A percentile compares a stretch with the other conserved stretches of the same genome.
Conservation (phyloP, 768 basidiomycete species). For the Amanita fuliginea region DNA sequence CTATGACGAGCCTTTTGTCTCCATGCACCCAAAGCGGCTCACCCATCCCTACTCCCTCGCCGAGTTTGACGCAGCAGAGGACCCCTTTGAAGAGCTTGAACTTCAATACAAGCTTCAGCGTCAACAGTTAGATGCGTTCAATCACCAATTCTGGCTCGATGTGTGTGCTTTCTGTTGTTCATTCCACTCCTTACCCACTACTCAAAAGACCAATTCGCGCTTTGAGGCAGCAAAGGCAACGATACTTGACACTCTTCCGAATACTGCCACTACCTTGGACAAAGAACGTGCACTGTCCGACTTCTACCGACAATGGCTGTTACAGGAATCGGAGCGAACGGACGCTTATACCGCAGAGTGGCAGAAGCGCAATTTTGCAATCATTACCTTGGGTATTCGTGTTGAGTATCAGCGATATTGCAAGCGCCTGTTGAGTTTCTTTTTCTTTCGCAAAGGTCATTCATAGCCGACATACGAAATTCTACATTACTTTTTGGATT, state of each 20-base stretch:
- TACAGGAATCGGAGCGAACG: conserved; percentile 50
- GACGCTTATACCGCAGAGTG: conserved; percentile 56
- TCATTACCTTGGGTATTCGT: conserved; percentile 48
- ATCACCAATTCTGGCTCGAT: conserved; percentile 74
- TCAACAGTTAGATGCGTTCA: conserved; percentile 63
- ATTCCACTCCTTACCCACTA: neutral
- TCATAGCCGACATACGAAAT: conserved; percentile 7
- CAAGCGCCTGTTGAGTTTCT: conserved; percentile 17
- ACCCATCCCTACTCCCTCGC: conserved; percentile 69
- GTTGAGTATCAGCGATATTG: conserved; percentile 38
- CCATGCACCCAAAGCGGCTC: conserved; percentile 21
- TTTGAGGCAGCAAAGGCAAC: conserved; percentile 62
- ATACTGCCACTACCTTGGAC: conserved; percentile 34
- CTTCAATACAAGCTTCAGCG: conserved; percentile 62
- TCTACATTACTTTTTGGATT: neutral
- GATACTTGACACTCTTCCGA: conserved; percentile 44
- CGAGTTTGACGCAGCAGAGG: conserved; percentile 42
- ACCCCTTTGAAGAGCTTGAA: conserved; percentile 32
- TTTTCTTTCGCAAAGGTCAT: conserved; percentile 13
- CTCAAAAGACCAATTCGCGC: conserved; percentile 63
- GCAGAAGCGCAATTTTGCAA: conserved; percentile 47
- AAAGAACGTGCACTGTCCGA: conserved; percentile 61
- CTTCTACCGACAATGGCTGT: conserved; percentile 68
- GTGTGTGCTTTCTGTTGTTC: conserved; percentile 31
- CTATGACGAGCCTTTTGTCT: conserved; percentile 47